phyloP scores from a whole-genome alignment of 2,329 filamentous ascomycete genomes.

The Xylaria sp. region DNA sequence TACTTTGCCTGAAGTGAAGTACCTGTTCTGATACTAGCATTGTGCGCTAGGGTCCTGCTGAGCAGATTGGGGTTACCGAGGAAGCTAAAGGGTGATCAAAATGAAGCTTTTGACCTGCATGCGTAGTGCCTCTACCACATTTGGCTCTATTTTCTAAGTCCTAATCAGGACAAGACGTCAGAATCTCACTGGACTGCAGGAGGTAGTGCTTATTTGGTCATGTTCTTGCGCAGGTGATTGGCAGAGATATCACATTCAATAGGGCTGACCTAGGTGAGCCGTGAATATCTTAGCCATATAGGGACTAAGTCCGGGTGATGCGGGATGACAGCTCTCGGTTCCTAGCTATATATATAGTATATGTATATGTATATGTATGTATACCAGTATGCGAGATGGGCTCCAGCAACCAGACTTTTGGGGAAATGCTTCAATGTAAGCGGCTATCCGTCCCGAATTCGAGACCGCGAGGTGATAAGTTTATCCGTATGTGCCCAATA shows the following conservation, averaged over 20 bases:
- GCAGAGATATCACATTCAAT: neutral
- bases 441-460: neutral
- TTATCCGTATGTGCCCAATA: neutral
- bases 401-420: neutral
- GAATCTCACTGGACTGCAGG: neutral
- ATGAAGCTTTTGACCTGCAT: too few species aligned
- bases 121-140: neutral
- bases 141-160: too few species aligned
- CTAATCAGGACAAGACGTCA: neutral
- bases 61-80: too few species aligned
- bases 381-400: neutral
- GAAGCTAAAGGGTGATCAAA: too few species aligned
- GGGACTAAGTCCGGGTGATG: neutral
- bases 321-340: neutral
- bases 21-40: neutral
- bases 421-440: neutral
- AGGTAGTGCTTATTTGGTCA: slow-evolving; percentile 8
- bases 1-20: neutral
- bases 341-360: neutral
- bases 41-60: neutral
- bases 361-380: neutral
- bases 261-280: neutral
- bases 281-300: neutral
- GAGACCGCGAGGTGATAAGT: neutral
- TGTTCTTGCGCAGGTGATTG: neutral